phyloP scores from a whole-genome alignment of 495 filamentous ascomycete genomes.

The Trichodelitschia bisporula region DNA sequence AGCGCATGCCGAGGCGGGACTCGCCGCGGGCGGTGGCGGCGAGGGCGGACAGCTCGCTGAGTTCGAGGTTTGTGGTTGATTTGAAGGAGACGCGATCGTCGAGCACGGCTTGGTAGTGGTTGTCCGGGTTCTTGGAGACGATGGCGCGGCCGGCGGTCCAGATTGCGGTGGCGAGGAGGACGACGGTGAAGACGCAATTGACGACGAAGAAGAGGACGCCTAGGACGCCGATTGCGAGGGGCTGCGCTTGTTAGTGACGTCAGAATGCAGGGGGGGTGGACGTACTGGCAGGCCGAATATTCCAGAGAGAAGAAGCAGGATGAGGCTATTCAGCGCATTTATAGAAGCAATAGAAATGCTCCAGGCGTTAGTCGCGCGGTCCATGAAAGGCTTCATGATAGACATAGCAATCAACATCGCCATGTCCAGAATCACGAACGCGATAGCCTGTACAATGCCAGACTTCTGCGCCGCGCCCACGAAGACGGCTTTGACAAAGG shows the following conservation, averaged over 20 bases:
- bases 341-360: conserved; percentile 79
- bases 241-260: conserved; percentile 17
- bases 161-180: conserved; percentile 71
- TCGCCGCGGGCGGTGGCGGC: conserved; percentile 82
- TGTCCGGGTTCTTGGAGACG: conserved; percentile 90
- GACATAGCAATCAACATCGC: conserved; percentile 51
- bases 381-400: conserved; percentile 87
- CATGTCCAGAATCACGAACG: conserved; percentile 66
- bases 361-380: conserved; percentile 94
- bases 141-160: conserved; percentile 62
- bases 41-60: conserved; percentile 76
- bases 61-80: conserved; percentile 59
- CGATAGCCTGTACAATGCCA: conserved; percentile 62
- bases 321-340: conserved; percentile 79
- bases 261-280: conserved; percentile 1
- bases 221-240: conserved; percentile 74
- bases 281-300: conserved; percentile 73
- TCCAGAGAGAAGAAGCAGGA: conserved; percentile 83
- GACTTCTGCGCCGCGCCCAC: conserved; percentile 56
- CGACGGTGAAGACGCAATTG: conserved; percentile 68
- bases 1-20: too few species aligned
- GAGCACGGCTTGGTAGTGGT: conserved; percentile 86
- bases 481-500: conserved; percentile 73
- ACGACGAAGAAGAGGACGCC: conserved; percentile 83
- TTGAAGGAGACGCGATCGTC: conserved; percentile 98